Percentiles rank a stretch among this genome's conserved stretches.
Conservation (phyloP, 108 stramenopile genomes). For the Cyclotella kingstonii region DNA sequence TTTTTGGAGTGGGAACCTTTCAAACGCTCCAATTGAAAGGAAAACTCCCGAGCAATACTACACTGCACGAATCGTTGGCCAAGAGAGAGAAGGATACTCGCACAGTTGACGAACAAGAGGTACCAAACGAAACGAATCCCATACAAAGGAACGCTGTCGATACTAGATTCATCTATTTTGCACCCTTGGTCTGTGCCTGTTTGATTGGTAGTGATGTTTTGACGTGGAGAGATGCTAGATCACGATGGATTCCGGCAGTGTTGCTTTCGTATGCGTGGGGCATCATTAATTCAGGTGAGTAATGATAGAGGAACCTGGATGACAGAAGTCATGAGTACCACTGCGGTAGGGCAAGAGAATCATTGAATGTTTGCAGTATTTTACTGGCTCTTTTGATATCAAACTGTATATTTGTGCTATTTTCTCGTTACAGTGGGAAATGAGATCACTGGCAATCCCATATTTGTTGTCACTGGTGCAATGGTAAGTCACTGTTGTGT, state of each 20-base stretch:
- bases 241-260: constrained; percentile 43
- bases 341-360: no score
- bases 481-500: no score
- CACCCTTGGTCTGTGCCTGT: constrained; percentile 31
- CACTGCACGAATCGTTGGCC: no score
- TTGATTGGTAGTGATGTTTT: constrained; percentile 51
- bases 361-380: not conserved
- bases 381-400: not conserved
- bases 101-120: no score
- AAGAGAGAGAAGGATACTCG: no score
- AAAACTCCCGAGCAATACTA: no score
- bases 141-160: no score
- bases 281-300: constrained; percentile 46
- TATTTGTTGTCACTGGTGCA: constrained; percentile 69
- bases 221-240: constrained; percentile 19
- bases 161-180: no score
- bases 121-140: no score
- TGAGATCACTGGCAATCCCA: constrained; percentile 52
- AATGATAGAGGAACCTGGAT: no score
- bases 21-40: constrained; percentile 34
- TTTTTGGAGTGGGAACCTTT: constrained; percentile 50
- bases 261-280: constrained; percentile 50
- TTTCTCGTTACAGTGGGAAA: constrained; percentile 25
- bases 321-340: no score
- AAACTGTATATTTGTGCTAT: not conserved